Evolutionary conservation across 2,329 filamentous ascomycete genomes (phyloP).

Genomic region (Colletotrichum costaricense): DNA sequence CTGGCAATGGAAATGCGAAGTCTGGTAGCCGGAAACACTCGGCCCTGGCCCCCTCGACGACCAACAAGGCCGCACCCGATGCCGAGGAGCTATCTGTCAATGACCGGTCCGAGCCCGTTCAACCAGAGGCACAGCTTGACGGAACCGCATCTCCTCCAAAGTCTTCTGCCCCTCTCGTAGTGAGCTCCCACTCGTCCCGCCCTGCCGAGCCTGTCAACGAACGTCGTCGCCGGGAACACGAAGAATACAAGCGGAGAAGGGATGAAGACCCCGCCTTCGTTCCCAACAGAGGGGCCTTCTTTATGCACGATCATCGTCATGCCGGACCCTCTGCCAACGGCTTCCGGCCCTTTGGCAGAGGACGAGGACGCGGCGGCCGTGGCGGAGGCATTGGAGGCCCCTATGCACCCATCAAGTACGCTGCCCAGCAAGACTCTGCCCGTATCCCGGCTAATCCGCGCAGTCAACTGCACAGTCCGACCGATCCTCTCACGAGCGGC

Average conservation of each 20-base stretch:
- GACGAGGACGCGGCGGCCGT: slow-evolving; percentile 70
- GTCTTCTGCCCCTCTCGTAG: slow-evolving; percentile 61
- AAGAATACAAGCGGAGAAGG: slow-evolving; percentile 88
- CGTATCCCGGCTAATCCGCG: slow-evolving; percentile 25
- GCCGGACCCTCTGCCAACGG: slow-evolving; percentile 82
- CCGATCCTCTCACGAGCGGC: slow-evolving; percentile 75
- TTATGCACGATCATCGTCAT: slow-evolving; percentile 94
- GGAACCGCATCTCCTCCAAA: slow-evolving; percentile 51
- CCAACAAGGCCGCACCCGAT: slow-evolving; percentile 56
- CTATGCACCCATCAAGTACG: slow-evolving; percentile 74
- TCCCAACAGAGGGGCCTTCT: slow-evolving; percentile 93
- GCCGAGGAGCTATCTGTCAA: slow-evolving; percentile 64
- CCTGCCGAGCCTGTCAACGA: slow-evolving; percentile 72
- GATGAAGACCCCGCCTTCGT: slow-evolving; percentile 94
- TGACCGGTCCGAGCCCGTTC: slow-evolving; percentile 52
- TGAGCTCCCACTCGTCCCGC: slow-evolving; percentile 64
- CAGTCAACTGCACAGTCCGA: slow-evolving; percentile 58
- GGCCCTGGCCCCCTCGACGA: slow-evolving; percentile 50
- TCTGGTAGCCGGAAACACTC: slow-evolving; percentile 44
- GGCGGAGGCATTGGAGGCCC: slow-evolving; percentile 65
- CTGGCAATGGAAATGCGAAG: slow-evolving; percentile 55
- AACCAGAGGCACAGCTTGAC: slow-evolving; percentile 59
- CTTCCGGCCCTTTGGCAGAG: slow-evolving; percentile 78
- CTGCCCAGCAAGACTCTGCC: slow-evolving; percentile 38
- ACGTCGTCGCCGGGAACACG: slow-evolving; percentile 84